phyloP scores from a whole-genome alignment of 371 early-diverging fungal species.

The Amoeboaphelidium occidentale region DNA sequence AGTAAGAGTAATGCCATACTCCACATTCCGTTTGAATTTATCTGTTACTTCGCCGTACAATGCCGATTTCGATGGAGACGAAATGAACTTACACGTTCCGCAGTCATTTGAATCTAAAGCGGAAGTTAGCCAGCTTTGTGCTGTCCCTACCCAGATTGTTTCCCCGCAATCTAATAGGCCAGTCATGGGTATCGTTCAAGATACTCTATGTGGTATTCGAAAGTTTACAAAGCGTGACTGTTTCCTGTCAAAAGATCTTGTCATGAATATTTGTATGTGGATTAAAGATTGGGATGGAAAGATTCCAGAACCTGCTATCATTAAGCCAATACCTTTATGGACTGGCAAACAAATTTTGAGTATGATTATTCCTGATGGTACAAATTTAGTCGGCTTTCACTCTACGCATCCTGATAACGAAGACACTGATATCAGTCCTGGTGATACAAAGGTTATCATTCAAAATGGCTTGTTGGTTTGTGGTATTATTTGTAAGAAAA shows the following conservation, averaged over 20 bases:
- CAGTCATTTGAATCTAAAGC: constrained; percentile 84
- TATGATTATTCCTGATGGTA: constrained; percentile 66
- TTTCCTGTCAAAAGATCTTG: constrained; percentile 67
- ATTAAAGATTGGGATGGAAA: constrained; percentile 86
- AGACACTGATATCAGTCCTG: constrained; percentile 46
- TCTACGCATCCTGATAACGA: constrained; percentile 64
- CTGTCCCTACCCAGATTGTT: constrained; percentile 95
- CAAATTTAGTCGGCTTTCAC: constrained; percentile 31
- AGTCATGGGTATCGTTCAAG: constrained; percentile 99
- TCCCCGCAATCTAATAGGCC: constrained; percentile 97
- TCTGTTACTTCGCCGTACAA: constrained; percentile 99
- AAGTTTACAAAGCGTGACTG: constrained; percentile 90
- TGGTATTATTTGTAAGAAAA: constrained; percentile 94
- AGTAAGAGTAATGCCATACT: constrained; percentile 94
- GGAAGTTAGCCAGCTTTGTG: constrained; percentile 85
- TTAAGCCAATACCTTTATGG: constrained; percentile 92
- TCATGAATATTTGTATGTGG: constrained; percentile 90
- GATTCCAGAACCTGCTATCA: constrained; percentile 76
- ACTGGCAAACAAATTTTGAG: constrained; percentile 95
- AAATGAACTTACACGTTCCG: constrained; percentile 99
- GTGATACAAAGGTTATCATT: constrained; percentile 78
- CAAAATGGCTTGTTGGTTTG: constrained; percentile 79
- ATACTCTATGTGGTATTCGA: constrained; percentile 88
- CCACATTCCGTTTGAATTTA: constrained; percentile 96
- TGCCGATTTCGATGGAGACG: constrained; percentile 99